A percentile compares a stretch with the other conserved stretches of the same genome.
Evolutionary conservation across 805 yeast genomes (phyloP).

Genomic region (Kodamaea jinghongensis): DNA sequence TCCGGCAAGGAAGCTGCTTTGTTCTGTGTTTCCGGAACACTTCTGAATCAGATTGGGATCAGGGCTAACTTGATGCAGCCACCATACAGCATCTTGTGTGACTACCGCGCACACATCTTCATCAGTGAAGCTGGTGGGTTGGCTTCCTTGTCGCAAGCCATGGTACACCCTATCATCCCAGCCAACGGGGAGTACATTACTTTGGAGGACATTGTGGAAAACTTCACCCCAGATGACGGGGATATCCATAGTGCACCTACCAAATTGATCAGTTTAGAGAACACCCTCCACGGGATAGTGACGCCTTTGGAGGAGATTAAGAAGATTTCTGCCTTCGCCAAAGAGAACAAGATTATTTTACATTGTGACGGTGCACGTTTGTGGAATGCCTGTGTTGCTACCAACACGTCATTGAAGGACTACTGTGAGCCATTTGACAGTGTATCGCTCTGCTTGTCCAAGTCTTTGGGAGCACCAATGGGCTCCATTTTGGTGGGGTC

Average conservation of each 20-base stretch:
- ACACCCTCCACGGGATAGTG: conserved; percentile 81
- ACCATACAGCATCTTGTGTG: conserved; percentile 83
- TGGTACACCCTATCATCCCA: conserved; percentile 84
- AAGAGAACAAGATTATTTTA: conserved; percentile 52
- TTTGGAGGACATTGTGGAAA: conserved; percentile 68
- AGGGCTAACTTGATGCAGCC: conserved; percentile 77
- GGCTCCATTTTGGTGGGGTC: conserved; percentile 84
- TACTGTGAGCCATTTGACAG: conserved; percentile 80
- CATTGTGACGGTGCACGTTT: conserved; percentile 96
- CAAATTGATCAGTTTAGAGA: conserved; percentile 77
- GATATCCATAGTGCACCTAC: conserved; percentile 91
- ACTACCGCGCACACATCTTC: conserved; percentile 80
- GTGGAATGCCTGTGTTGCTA: conserved; percentile 83
- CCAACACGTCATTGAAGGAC: conserved; percentile 64
- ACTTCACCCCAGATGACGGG: conserved; percentile 66
- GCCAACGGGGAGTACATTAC: conserved; percentile 74
- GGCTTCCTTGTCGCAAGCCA: conserved; percentile 85
- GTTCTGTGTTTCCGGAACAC: conserved; percentile 84
- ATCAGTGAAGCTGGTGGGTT: conserved; percentile 88
- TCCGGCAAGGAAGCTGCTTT: conserved; percentile 81
- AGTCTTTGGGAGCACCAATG: conserved; percentile 90
- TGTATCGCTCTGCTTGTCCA: conserved; percentile 86
- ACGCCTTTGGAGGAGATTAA: conserved; percentile 76
- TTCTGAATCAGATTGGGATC: conserved; percentile 84
- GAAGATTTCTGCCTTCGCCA: conserved; percentile 69